Percentiles rank a stretch among this genome's conserved stretches.
These are phyloP conservation scores for Akanthomyces uredinophilus DNA, from an alignment of 2,329 filamentous ascomycete genomes.

Conservation along the genomic window DNA sequence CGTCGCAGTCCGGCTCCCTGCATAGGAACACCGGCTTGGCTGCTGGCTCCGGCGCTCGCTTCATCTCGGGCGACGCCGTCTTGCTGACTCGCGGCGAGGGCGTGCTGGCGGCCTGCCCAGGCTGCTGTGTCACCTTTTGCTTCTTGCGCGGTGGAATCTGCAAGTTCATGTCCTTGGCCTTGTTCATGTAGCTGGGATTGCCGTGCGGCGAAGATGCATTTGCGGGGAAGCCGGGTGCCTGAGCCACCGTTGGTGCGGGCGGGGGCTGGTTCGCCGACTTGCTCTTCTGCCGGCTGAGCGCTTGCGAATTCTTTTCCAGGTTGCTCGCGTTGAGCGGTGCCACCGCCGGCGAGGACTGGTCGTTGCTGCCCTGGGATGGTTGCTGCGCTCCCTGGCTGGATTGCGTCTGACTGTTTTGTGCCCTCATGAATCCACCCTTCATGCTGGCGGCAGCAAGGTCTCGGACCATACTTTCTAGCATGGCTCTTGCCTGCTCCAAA, in stretches of 20 bases:
- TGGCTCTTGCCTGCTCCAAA: slow-evolving; percentile 41
- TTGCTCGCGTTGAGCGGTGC: slow-evolving; percentile 42
- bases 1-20: slow-evolving; percentile 51
- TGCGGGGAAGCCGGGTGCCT: slow-evolving; percentile 50
- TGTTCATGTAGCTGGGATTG: slow-evolving; percentile 50
- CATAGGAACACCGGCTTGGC: slow-evolving; percentile 44
- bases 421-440: slow-evolving; percentile 19
- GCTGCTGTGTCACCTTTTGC: slow-evolving; percentile 45
- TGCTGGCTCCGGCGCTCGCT: slow-evolving; percentile 29
- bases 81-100: slow-evolving; percentile 46
- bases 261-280: slow-evolving; percentile 44
- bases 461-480: slow-evolving; percentile 49
- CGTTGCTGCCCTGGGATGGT: slow-evolving; percentile 23
- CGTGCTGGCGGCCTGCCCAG: slow-evolving; percentile 35
- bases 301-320: slow-evolving; percentile 47
- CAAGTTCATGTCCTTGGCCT: slow-evolving; percentile 49
- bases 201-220: slow-evolving; percentile 54
- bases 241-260: slow-evolving; percentile 51
- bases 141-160: slow-evolving; percentile 54
- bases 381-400: slow-evolving; percentile 25
- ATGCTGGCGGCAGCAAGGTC: slow-evolving; percentile 35
- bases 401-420: slow-evolving; percentile 25
- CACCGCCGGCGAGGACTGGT: slow-evolving; percentile 19
- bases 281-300: slow-evolving; percentile 39
- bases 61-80: slow-evolving; percentile 41